Percentiles rank a stretch among this genome's conserved stretches.
Conservation (phyloP, 1,139 yeast species). For the Kodamaea sp. region DNA sequence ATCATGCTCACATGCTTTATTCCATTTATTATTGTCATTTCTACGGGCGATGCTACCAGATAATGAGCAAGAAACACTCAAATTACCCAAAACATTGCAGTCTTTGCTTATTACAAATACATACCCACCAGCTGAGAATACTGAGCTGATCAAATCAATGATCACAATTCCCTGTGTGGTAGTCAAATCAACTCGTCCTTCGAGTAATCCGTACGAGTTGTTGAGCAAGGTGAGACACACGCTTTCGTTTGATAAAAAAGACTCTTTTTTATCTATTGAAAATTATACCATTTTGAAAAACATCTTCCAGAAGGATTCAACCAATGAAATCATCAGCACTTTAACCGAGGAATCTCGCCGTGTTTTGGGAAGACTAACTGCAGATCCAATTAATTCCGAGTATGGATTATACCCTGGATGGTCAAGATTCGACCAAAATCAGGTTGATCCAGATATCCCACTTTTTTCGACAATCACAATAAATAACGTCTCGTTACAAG, state of each 20-base stretch:
- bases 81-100: conserved; percentile 62
- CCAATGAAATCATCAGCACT: conserved; percentile 56
- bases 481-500: conserved; percentile 70
- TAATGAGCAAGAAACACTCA: conserved; percentile 51
- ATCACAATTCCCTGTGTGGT: conserved; percentile 59
- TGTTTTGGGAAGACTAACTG: conserved; percentile 55
- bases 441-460: conserved; percentile 33
- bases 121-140: conserved; percentile 55
- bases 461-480: conserved; percentile 49
- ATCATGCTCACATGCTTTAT: conserved; percentile 80
- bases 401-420: conserved; percentile 43
- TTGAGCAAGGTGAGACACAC: conserved; percentile 61
- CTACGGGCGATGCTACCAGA: conserved; percentile 76
- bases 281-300: conserved; percentile 74
- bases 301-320: conserved; percentile 57
- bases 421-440: conserved; percentile 26
- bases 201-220: conserved; percentile 44
- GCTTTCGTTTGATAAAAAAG: conserved; percentile 66
- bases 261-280: conserved; percentile 68
- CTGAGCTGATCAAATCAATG: conserved; percentile 34
- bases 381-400: conserved; percentile 40
- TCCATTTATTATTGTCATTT: conserved; percentile 74
- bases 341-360: conserved; percentile 74
- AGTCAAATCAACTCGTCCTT: conserved; percentile 58
- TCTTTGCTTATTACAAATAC: conserved; percentile 57